phyloP scores from a whole-genome alignment of 139 green algal species.

The Chlorella sp. region DNA sequence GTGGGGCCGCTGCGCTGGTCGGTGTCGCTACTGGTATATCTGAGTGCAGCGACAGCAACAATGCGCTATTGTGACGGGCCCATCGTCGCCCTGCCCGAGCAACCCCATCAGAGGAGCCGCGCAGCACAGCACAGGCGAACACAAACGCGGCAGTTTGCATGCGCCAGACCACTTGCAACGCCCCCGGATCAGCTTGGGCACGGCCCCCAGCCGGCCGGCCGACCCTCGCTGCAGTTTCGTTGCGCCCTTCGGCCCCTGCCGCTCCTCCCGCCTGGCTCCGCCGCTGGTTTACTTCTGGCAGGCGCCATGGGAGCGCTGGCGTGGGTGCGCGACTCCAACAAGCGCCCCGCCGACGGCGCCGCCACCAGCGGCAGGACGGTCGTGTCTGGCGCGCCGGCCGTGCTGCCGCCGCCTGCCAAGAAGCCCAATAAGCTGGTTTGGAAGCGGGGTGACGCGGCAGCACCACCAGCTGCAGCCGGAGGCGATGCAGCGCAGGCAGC shows the following conservation, averaged over 20 bases:
- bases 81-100: too few species aligned
- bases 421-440: slow-evolving; percentile 32
- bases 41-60: neutral
- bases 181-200: too few species aligned
- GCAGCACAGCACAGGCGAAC: too few species aligned
- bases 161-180: too few species aligned
- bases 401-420: slow-evolving; percentile 22
- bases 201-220: too few species aligned
- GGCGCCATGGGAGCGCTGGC: slow-evolving; percentile 19
- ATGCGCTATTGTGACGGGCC: too few species aligned
- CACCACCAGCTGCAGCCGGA: neutral
- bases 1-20: neutral
- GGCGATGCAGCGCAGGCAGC: neutral
- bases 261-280: neutral
- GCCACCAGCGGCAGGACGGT: neutral
- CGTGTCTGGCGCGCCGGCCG: slow-evolving; percentile 20
- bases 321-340: slow-evolving; percentile 27
- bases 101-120: too few species aligned
- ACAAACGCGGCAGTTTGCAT: too few species aligned
- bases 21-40: neutral
- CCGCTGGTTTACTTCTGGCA: too few species aligned
- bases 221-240: neutral
- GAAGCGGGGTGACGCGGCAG: slow-evolving; percentile 1
- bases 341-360: neutral
- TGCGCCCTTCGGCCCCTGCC: neutral